Evolutionary conservation across 192 early-diverging fungal species (phyloP).

Genomic region (Funneliformis geosporum): DNA sequence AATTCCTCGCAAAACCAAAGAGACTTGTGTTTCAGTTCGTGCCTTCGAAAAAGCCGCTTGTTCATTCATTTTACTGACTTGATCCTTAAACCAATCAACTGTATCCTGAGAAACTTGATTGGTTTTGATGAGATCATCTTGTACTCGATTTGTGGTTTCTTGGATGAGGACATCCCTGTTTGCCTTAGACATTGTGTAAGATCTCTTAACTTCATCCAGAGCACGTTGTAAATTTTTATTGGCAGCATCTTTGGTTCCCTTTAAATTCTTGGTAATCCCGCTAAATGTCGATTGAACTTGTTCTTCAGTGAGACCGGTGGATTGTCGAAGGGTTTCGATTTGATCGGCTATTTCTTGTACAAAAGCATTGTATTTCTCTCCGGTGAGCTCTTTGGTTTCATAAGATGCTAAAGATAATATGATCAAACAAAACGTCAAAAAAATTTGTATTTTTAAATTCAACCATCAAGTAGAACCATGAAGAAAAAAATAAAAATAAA

Average conservation of each 20-base stretch:
- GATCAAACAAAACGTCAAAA: not conserved
- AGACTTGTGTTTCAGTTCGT: conserved; percentile 13
- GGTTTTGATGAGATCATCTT: not conserved
- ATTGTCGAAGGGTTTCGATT: not conserved
- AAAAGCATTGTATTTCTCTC: not conserved
- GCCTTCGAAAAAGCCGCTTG: not conserved
- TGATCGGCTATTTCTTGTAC: not conserved
- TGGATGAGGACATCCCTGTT: conserved; percentile 14
- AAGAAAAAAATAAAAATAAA: not conserved
- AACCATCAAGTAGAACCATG: not conserved
- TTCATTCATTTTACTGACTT: conserved; percentile 11
- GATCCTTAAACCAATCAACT: conserved; percentile 26
- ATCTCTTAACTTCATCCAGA: not conserved
- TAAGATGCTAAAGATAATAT: not conserved
- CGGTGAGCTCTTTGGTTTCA: not conserved
- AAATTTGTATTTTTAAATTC: not conserved
- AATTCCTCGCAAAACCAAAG: conserved; percentile 12
- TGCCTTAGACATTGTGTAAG: not conserved
- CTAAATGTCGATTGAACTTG: not conserved
- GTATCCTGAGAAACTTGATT: conserved; percentile 12
- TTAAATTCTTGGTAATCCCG: not conserved
- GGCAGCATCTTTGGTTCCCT: not conserved
- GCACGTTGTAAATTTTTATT: not conserved
- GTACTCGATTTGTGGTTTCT: conserved; percentile 1
- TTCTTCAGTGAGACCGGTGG: conserved; percentile 13